These are phyloP conservation scores for Monilinia fructigena DNA, from an alignment of 2,329 filamentous ascomycete species.

Conservation along the genomic window DNA sequence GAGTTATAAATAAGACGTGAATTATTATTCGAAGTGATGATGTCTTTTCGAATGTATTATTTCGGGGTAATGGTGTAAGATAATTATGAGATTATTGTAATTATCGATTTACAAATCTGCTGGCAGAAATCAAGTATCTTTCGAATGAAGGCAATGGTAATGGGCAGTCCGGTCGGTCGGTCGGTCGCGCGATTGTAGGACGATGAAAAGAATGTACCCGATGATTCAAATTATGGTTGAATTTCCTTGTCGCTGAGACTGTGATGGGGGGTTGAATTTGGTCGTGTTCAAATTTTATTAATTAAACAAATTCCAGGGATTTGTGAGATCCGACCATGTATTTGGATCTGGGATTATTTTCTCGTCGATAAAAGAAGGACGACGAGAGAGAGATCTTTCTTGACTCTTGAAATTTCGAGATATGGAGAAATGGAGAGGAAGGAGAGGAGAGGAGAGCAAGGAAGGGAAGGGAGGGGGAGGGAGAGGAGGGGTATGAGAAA, in stretches of 20 bases:
- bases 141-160: neutral
- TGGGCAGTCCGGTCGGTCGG: neutral
- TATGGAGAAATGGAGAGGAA: neutral
- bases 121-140: neutral
- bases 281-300: neutral
- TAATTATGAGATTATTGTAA: neutral
- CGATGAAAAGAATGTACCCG: constrained; percentile 3
- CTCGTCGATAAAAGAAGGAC: constrained; percentile 26
- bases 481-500: neutral
- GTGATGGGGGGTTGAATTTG: neutral
- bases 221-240: neutral
- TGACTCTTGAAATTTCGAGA: constrained; percentile 8
- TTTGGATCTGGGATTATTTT: neutral
- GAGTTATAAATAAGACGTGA: constrained; percentile 3
- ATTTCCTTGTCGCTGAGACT: neutral
- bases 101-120: neutral
- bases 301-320: neutral
- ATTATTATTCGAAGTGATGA: constrained; percentile 2
- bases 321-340: neutral
- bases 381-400: constrained; percentile 15
- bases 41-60: constrained; percentile 2
- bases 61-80: neutral
- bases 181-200: constrained; percentile 1
- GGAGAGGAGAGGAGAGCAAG: too few species aligned
- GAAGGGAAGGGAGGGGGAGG: neutral